Base-by-base conservation (phyloP, 2,329 filamentous ascomycete genomes). In the Helminthosporium solani region DNA sequence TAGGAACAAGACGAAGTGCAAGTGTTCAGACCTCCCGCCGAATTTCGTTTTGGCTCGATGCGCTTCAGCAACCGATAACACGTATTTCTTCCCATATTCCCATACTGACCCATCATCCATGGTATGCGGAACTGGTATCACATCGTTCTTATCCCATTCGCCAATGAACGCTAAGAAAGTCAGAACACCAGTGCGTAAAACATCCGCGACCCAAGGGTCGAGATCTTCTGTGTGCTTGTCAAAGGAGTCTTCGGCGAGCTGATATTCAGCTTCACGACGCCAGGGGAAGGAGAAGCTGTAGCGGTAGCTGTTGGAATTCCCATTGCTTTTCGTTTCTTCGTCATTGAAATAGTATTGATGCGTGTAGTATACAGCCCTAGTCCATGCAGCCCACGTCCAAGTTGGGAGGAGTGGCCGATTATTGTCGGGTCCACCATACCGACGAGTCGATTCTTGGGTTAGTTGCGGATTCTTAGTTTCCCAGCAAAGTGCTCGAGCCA, bases 401-500 rank as follows among this genome's bases (percentile, higher is more conserved):
- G 20, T 38, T 25, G 35, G 35, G 5, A 38, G 23, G 3, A 38
- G 7, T 2, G 35, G 35, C n/a, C 11, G 35, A n/a, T 31, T 9
- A 11, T 21, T 38, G 23, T 27, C 20, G 7, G 20, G 23, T n/a
- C 35, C 23, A 20, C 20, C 23, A 18, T n/a, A 23, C 2, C 35
- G 35, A 9, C 35, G 35, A 14, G 35, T 16, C n/a, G 35, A 38
- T 11, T 21, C 3, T 25, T 25, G 20, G 5, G 4, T 27, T 15
- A 6, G 35, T 18, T 38, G 35, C 12, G 35, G 35, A n/a, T 38
- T 38, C 35, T 38, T 38, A 9, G 23, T 25, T 25, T 38, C 35
- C 35, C 35, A 38, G n/a, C 35, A 38, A 3, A 38, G 21, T 14
- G 35, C 35, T 25, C 35, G 35, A n/a, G 35, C 35, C n/a, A 38